Percentiles rank a stretch among this genome's conserved stretches.
Conservation (phyloP, 2,329 filamentous ascomycete species). For the Sarocladium oryzae region DNA sequence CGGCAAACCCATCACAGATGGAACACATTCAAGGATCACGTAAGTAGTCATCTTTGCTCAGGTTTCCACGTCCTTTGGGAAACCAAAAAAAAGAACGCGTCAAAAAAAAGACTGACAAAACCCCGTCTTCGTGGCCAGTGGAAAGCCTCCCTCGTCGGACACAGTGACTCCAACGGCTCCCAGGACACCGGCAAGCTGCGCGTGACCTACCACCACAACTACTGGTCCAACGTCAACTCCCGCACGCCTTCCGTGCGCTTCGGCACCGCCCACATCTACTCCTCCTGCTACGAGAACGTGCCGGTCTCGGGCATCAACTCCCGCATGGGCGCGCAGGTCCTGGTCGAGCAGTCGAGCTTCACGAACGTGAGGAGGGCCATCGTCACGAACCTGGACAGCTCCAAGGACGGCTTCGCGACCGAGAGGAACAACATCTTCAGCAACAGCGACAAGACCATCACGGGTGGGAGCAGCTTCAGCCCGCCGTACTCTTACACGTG, state of each 20-base stretch:
- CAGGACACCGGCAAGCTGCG: constrained; percentile 52
- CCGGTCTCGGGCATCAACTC: constrained; percentile 44
- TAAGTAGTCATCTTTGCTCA: background rate
- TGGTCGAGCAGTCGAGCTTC: constrained; percentile 47
- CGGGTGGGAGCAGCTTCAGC: constrained; percentile 22
- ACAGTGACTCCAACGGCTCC: constrained; percentile 49
- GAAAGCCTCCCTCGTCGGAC: constrained; percentile 53
- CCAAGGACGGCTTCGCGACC: constrained; percentile 36
- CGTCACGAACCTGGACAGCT: constrained; percentile 35
- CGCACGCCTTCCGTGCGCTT: constrained; percentile 53
- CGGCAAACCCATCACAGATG: too few relatives aligned
- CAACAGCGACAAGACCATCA: constrained; percentile 27
- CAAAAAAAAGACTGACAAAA: background rate
- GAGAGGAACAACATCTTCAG: constrained; percentile 37
- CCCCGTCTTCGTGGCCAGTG: constrained; percentile 10
- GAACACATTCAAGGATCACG: constrained; percentile 35
- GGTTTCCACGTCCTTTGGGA: too few relatives aligned
- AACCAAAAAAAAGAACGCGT: too few relatives aligned
- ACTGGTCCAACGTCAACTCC: constrained; percentile 53
- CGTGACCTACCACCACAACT: constrained; percentile 55
- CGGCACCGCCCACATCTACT: constrained; percentile 47
- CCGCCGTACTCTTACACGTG: constrained; percentile 28
- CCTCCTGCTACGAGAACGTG: constrained; percentile 37
- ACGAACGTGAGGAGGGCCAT: constrained; percentile 34
- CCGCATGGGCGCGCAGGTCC: constrained; percentile 43